Evolutionary conservation across 352 stramenopile genomes (phyloP).

Genomic region (Phytophthora idaei): DNA sequence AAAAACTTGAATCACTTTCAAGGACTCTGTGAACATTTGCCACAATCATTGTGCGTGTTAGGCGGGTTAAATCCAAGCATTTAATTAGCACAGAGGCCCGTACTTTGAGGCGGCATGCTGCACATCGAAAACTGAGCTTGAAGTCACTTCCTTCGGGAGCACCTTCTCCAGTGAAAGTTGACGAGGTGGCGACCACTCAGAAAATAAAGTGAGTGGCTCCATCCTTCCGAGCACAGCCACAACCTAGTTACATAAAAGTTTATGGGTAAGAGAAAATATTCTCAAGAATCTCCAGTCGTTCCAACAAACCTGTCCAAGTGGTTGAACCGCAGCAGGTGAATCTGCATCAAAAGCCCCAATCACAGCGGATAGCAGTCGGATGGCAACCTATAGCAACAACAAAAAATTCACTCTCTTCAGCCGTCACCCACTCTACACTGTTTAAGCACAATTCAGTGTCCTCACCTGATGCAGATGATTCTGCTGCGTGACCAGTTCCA

Average conservation of each 20-base stretch:
- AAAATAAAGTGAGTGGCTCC: conserved; percentile 72
- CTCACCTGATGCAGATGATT: conserved; percentile 83
- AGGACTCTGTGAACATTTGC: conserved; percentile 40
- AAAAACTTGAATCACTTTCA: conserved; percentile 43
- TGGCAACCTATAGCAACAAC: conserved; percentile 54
- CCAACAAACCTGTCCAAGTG: conserved; percentile 65
- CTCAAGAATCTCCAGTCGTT: background rate
- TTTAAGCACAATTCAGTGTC: background rate
- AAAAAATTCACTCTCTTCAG: background rate
- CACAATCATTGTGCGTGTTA: background rate
- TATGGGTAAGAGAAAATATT: conserved; percentile 3
- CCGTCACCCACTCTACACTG: background rate
- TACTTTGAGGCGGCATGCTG: conserved; percentile 60
- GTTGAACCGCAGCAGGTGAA: conserved; percentile 47
- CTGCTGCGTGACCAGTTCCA: conserved; percentile 62
- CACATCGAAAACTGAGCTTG: conserved; percentile 67
- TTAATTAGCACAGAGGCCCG: conserved; percentile 3
- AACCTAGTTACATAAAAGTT: conserved; percentile 44
- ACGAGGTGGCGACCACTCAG: conserved; percentile 76
- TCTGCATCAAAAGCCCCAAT: conserved; percentile 65
- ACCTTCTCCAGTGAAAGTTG: conserved; percentile 53
- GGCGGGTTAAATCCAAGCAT: background rate
- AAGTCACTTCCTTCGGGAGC: conserved; percentile 50
- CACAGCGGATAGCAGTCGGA: conserved; percentile 64
- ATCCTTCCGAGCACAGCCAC: conserved; percentile 63